phyloP scores from a whole-genome alignment of 2,329 filamentous ascomycete genomes.

The Penicillium sp. region DNA sequence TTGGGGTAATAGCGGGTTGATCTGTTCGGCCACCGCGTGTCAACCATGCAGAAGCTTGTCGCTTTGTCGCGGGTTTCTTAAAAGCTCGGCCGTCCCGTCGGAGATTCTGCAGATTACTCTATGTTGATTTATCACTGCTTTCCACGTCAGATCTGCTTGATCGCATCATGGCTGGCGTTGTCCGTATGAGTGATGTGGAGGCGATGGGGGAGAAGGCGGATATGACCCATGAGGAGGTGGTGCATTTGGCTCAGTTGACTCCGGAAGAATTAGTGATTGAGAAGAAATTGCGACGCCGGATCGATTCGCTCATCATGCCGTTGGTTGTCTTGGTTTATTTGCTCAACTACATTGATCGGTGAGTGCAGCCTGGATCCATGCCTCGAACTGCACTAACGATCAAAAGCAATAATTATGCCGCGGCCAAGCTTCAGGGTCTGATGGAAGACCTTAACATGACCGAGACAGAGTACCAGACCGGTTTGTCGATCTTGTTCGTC shows the following conservation, averaged over 20 bases:
- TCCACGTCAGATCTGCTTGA: not conserved
- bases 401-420: constrained; percentile 44
- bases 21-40: too few relatives aligned
- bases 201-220: constrained; percentile 19
- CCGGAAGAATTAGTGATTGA: constrained; percentile 35
- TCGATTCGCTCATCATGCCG: constrained; percentile 38
- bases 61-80: too few relatives aligned
- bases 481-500: constrained; percentile 42
- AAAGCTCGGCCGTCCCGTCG: too few relatives aligned
- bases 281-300: constrained; percentile 33
- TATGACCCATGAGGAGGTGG: constrained; percentile 19
- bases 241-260: constrained; percentile 15
- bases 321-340: constrained; percentile 38
- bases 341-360: constrained; percentile 43
- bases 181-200: constrained; percentile 14
- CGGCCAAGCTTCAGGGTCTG: constrained; percentile 42
- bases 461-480: constrained; percentile 38
- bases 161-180: constrained; percentile 8
- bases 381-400: not conserved
- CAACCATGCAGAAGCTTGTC: too few relatives aligned
- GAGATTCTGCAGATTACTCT: not conserved
- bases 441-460: constrained; percentile 34
- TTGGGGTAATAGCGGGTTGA: too few relatives aligned
- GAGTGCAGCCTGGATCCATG: constrained; percentile 1
- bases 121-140: not conserved